Evolutionary conservation across 2,329 filamentous ascomycete genomes (phyloP).

Genomic region (Coniochaeta sp.): DNA sequence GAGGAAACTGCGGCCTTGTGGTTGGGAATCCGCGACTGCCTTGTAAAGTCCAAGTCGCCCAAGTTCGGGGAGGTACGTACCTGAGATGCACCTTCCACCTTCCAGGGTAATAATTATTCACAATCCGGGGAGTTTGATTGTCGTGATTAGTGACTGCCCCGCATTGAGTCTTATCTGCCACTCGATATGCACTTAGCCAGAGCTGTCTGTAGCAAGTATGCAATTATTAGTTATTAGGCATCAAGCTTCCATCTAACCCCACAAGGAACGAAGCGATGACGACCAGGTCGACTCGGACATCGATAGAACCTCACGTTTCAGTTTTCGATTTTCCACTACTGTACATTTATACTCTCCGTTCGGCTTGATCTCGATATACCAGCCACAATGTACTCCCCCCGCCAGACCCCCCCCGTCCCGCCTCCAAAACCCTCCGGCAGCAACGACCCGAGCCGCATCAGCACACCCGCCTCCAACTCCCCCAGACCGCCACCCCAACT

Average conservation of each 20-base stretch:
- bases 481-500: constrained; percentile 34
- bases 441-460: constrained; percentile 60
- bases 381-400: constrained; percentile 32
- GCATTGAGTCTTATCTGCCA: neutral
- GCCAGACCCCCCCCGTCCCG: constrained; percentile 52
- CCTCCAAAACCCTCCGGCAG: constrained; percentile 62
- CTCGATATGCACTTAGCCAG: neutral
- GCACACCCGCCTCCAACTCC: constrained; percentile 47
- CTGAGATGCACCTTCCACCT: no score
- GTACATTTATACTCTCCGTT: no score
- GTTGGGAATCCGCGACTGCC: neutral
- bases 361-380: neutral
- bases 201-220: neutral
- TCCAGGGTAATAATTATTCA: neutral
- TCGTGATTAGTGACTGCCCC: neutral
- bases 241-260: neutral
- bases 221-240: neutral
- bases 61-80: no score
- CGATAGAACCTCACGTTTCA: no score
- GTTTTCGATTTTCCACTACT: no score
- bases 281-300: neutral
- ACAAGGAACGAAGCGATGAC: neutral
- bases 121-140: neutral
- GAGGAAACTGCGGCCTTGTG: neutral
- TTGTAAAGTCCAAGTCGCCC: neutral